A percentile compares a stretch with the other conserved stretches of the same genome.
These are phyloP conservation scores for Venturia oleaginea DNA, from an alignment of 2,329 filamentous ascomycete genomes.

Conservation along the genomic window DNA sequence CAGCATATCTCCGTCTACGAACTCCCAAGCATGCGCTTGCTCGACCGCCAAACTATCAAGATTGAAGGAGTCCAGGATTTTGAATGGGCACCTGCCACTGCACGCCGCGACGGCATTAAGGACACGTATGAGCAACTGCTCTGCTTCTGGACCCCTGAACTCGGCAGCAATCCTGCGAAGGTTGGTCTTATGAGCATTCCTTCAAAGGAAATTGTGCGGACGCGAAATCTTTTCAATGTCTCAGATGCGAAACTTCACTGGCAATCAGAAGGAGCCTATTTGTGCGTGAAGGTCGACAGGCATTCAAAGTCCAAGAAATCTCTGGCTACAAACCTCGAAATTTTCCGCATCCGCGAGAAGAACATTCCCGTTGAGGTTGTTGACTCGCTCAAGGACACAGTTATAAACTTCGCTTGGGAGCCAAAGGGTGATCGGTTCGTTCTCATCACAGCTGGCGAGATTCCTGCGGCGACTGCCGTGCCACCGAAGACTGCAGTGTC, in stretches of 20 bases:
- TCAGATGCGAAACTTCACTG: slow-evolving; percentile 97
- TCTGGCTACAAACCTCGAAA: slow-evolving; percentile 91
- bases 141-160: slow-evolving; percentile 98
- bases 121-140: slow-evolving; percentile 81
- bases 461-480: slow-evolving; percentile 66
- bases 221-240: slow-evolving; percentile 95
- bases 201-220: slow-evolving; percentile 86
- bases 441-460: slow-evolving; percentile 89
- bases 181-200: slow-evolving; percentile 95
- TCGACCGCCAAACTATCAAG: slow-evolving; percentile 89
- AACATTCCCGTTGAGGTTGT: slow-evolving; percentile 97
- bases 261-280: slow-evolving; percentile 89
- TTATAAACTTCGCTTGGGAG: slow-evolving; percentile 99
- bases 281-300: slow-evolving; percentile 97
- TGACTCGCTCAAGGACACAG: slow-evolving; percentile 94
- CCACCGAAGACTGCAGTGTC: slow-evolving; percentile 88
- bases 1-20: slow-evolving; percentile 89
- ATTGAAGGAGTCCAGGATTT: slow-evolving; percentile 96
- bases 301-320: slow-evolving; percentile 99
- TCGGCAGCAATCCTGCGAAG: slow-evolving; percentile 95
- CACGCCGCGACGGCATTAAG: slow-evolving; percentile 77
- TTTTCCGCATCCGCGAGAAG: slow-evolving; percentile 96
- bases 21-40: slow-evolving; percentile 75
- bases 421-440: slow-evolving; percentile 96
- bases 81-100: slow-evolving; percentile 85